Conservation (phyloP, 2,329 filamentous ascomycete genomes). For the Sordariomycetes sp. region DNA sequence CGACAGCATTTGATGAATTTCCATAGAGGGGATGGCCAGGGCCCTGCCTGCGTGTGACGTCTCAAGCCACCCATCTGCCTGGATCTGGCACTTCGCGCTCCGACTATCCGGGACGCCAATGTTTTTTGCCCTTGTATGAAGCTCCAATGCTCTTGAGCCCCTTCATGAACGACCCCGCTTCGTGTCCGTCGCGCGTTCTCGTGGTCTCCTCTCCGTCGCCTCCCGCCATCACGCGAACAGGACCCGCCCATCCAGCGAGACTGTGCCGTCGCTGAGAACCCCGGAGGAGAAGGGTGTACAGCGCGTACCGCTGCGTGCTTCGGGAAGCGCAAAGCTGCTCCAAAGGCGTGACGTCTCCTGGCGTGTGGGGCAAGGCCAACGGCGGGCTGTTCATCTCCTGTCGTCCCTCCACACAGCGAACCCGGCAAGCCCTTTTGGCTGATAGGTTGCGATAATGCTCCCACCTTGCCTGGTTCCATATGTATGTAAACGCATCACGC, state of each 20-base stretch:
- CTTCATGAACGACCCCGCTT: neutral
- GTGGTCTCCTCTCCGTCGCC: neutral
- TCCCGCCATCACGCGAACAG: neutral
- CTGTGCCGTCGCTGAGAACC: neutral
- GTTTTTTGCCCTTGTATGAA: neutral
- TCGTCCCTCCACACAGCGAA: neutral
- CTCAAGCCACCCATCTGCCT: neutral
- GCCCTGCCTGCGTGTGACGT: neutral
- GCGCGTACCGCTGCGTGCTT: neutral
- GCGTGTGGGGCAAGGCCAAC: neutral
- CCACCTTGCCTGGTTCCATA: neutral
- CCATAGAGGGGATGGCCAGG: neutral
- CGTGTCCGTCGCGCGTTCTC: neutral
- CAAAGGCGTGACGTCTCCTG: neutral
- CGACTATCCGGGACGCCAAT: neutral
- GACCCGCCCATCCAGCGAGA: neutral
- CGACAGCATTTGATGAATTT: neutral
- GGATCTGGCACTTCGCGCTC: neutral
- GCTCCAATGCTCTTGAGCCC: neutral
- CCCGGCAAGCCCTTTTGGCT: neutral
- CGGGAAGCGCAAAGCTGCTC: neutral
- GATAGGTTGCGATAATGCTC: neutral
- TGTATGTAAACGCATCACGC: neutral
- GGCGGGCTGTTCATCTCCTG: neutral
- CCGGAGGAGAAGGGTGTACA: neutral